Evolutionary conservation across 257 asterid species (phyloP).

Genomic region (Solanum chiquidenum): DNA sequence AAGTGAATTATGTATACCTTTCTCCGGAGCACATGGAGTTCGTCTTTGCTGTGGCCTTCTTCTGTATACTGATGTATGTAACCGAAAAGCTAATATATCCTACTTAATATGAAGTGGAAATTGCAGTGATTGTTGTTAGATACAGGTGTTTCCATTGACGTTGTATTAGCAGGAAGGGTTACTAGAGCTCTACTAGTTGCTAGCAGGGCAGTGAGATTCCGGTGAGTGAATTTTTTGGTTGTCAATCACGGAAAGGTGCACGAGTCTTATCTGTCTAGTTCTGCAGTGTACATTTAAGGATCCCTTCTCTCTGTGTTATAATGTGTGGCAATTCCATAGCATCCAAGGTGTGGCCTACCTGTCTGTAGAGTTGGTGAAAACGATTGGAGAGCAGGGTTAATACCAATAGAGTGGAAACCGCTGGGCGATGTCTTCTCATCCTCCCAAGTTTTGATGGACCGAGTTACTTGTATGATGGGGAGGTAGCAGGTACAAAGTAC

Average conservation of each 20-base stretch:
- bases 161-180: background rate
- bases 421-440: background rate
- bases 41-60: background rate
- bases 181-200: background rate
- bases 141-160: background rate
- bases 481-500: background rate
- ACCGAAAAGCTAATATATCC: background rate
- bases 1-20: background rate
- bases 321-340: background rate
- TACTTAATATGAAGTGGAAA: background rate
- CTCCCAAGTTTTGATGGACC: background rate
- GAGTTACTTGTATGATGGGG: background rate
- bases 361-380: background rate
- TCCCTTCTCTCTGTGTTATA: background rate
- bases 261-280: background rate
- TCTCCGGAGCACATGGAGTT: background rate
- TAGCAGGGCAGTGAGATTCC: background rate
- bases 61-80: background rate
- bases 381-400: background rate
- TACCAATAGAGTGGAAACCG: background rate
- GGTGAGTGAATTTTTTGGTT: background rate
- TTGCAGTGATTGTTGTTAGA: background rate
- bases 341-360: background rate
- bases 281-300: background rate
- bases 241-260: background rate